phyloP scores from a whole-genome alignment of 2,329 filamentous ascomycete species.

The Penicillium sp. region DNA sequence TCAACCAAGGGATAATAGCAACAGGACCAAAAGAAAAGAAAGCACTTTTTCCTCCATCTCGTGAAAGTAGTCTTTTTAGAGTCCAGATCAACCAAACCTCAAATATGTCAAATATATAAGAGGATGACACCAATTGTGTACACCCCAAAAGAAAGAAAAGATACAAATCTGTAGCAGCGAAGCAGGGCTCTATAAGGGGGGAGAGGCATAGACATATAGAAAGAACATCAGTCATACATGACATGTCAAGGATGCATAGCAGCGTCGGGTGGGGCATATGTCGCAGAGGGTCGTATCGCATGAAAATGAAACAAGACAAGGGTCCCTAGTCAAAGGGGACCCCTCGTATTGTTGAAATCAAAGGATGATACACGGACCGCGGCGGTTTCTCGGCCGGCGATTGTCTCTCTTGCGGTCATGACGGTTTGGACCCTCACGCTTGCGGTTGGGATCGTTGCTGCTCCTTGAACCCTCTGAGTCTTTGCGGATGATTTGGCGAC shows the following conservation, averaged over 20 bases:
- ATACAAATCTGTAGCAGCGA: slow-evolving; percentile 18
- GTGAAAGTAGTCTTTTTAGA: slow-evolving; percentile 3
- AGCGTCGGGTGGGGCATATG: slow-evolving; percentile 17
- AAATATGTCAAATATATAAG: not conserved
- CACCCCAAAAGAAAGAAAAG: slow-evolving; percentile 23
- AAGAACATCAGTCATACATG: slow-evolving; percentile 21
- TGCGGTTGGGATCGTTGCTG: slow-evolving; percentile 29
- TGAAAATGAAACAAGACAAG: slow-evolving; percentile 9
- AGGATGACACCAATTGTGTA: slow-evolving; percentile 8
- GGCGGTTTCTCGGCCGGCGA: slow-evolving; percentile 31
- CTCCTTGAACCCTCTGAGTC: slow-evolving; percentile 50
- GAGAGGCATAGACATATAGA: slow-evolving; percentile 30
- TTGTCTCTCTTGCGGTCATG: slow-evolving; percentile 37
- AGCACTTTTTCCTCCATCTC: slow-evolving; percentile 13
- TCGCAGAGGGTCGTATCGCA: slow-evolving; percentile 7
- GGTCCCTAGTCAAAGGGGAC: not conserved
- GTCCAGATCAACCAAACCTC: slow-evolving; percentile 7
- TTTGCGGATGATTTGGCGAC: slow-evolving; percentile 75
- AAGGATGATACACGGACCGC: slow-evolving; percentile 42
- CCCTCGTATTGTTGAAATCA: slow-evolving; percentile 18
- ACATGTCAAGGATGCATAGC: slow-evolving; percentile 31
- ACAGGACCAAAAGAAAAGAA: slow-evolving; percentile 6
- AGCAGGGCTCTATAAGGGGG: slow-evolving; percentile 22
- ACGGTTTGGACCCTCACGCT: slow-evolving; percentile 35
- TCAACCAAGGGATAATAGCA: not conserved